phyloP scores from a whole-genome alignment of 305 asterid genomes.

The Fraxinus dipetala region DNA sequence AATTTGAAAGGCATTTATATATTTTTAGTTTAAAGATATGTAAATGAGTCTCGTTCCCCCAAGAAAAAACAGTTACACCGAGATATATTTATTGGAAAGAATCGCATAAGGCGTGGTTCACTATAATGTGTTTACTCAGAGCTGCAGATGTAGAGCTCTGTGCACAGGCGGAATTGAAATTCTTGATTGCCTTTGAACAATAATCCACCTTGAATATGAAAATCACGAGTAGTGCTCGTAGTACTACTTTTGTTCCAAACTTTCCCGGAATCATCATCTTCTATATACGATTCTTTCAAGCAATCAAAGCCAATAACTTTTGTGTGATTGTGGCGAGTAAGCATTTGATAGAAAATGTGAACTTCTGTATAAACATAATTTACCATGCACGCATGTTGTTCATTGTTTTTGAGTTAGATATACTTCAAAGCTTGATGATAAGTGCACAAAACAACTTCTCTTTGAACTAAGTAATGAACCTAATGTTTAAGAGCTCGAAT shows the following conservation, averaged over 20 bases:
- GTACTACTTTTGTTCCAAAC: neutral
- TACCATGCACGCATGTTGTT: conserved; percentile 6
- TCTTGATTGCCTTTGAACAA: neutral
- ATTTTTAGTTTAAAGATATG: neutral
- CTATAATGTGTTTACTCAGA: neutral
- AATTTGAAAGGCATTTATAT: neutral
- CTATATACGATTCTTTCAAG: neutral
- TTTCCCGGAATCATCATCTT: neutral
- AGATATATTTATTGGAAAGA: neutral
- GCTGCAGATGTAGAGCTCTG: neutral
- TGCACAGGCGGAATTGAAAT: neutral
- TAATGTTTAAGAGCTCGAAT: neutral
- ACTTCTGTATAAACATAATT: neutral
- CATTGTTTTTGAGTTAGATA: conserved; percentile 8
- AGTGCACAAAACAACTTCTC: neutral
- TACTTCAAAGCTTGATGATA: conserved; percentile 1
- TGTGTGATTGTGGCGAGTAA: neutral
- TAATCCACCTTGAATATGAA: neutral
- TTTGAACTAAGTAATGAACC: neutral
- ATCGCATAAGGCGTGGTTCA: neutral
- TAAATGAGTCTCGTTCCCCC: neutral
- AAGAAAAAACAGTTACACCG: neutral
- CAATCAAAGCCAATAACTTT: neutral
- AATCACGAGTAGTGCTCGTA: neutral
- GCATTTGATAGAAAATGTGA: neutral